phyloP scores from a whole-genome alignment of 805 yeast species.

The Pichia nakasei region DNA sequence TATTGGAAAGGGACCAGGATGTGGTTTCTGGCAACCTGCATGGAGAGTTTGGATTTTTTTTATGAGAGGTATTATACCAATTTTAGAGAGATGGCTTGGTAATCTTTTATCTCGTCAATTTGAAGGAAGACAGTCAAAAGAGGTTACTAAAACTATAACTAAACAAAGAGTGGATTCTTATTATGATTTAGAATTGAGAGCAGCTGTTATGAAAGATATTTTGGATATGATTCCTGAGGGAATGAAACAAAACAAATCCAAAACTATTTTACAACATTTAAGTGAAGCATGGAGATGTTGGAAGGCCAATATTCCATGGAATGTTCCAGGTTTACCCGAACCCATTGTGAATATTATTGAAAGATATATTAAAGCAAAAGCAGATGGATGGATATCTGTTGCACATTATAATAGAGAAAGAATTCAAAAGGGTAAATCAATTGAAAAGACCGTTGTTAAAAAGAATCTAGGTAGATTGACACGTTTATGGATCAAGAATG shows the following conservation, averaged over 20 bases:
- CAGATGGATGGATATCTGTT: constrained; percentile 92
- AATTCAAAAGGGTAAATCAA: constrained; percentile 80
- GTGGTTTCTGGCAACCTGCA: constrained; percentile 99
- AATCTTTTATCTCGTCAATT: constrained; percentile 87
- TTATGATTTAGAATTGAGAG: constrained; percentile 86
- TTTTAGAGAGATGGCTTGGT: constrained; percentile 91
- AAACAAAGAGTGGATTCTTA: constrained; percentile 94
- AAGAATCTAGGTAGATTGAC: constrained; percentile 90
- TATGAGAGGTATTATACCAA: constrained; percentile 83
- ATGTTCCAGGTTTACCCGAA: constrained; percentile 90
- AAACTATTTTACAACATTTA: constrained; percentile 82
- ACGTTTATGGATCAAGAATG: constrained; percentile 84
- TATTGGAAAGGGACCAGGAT: constrained; percentile 98
- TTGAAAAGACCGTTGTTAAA: constrained; percentile 89
- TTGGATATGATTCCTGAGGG: constrained; percentile 97
- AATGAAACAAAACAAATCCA: constrained; percentile 75
- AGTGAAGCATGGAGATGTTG: constrained; percentile 99
- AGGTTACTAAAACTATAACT: constrained; percentile 87
- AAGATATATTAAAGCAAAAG: constrained; percentile 87
- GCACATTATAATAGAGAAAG: constrained; percentile 91
- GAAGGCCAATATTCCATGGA: constrained; percentile 98
- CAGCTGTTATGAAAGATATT: constrained; percentile 92
- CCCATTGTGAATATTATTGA: constrained; percentile 83
- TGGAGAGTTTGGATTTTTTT: constrained; percentile 96
- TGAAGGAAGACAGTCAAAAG: constrained; percentile 90